phyloP scores from a whole-genome alignment of 345 rosid genomes.

The Eucalyptus marginata region DNA sequence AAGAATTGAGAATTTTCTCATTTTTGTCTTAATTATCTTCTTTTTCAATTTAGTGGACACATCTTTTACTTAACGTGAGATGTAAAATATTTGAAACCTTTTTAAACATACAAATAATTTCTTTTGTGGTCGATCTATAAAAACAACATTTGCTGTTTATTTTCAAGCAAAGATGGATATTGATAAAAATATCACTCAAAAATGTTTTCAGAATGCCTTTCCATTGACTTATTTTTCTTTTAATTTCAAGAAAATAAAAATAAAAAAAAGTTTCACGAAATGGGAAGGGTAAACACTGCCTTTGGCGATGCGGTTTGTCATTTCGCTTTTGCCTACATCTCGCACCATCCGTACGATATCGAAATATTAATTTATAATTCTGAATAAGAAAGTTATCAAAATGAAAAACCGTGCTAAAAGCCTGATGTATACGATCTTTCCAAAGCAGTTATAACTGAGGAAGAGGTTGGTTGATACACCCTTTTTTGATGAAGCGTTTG shows the following conservation, averaged over 20 bases:
- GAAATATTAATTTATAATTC: too few relatives aligned
- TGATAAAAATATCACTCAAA: not conserved
- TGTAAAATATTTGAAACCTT: rapidly evolving
- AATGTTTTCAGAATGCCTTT: not conserved
- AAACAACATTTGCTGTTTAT: too few relatives aligned
- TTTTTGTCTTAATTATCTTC: too few relatives aligned
- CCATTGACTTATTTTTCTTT: not conserved
- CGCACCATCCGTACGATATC: not conserved
- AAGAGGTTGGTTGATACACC: not conserved
- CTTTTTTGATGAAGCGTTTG: not conserved
- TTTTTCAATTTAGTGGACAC: too few relatives aligned
- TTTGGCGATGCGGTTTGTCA: not conserved
- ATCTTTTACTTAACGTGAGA: not conserved
- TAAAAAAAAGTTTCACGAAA: too few relatives aligned
- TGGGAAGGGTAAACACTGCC: not conserved
- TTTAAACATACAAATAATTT: too few relatives aligned
- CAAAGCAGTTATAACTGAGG: not conserved
- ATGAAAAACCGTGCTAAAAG: not conserved
- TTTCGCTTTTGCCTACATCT: not conserved
- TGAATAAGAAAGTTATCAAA: not conserved
- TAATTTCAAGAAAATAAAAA: not conserved
- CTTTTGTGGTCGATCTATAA: too few relatives aligned
- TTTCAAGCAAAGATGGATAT: not conserved
- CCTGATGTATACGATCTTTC: not conserved
- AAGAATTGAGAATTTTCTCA: rapidly evolving